These are phyloP conservation scores for Alternaria sp. DNA, from an alignment of 2,329 filamentous ascomycete species.

Conservation along the genomic window DNA sequence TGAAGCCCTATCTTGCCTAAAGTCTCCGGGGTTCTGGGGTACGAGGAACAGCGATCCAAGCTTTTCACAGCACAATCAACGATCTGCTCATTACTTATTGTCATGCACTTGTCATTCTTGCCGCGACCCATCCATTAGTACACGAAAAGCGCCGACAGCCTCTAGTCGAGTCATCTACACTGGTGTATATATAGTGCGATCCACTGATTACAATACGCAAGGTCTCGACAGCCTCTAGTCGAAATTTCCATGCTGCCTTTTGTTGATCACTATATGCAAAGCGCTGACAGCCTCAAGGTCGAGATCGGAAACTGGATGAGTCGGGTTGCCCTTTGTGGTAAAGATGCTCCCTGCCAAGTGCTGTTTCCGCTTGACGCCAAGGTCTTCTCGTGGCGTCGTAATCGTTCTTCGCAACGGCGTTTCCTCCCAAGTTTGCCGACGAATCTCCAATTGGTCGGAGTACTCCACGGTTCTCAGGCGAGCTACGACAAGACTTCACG, in stretches of 20 bases:
- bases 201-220: neutral
- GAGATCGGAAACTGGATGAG: slow-evolving; percentile 14
- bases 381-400: slow-evolving; percentile 10
- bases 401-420: slow-evolving; percentile 13
- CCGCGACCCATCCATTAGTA: neutral
- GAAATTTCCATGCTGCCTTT: neutral
- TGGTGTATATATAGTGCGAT: neutral
- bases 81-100: neutral
- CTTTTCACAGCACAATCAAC: neutral
- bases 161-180: neutral
- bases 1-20: neutral
- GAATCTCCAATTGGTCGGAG: slow-evolving; percentile 14
- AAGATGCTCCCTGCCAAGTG: slow-evolving; percentile 24
- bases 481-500: slow-evolving; percentile 12
- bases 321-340: slow-evolving; percentile 18
- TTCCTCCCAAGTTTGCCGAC: neutral
- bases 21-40: neutral
- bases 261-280: neutral
- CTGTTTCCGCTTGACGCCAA: slow-evolving; percentile 23
- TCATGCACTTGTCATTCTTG: neutral
- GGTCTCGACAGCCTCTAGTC: neutral
- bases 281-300: slow-evolving; percentile 5
- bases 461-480: slow-evolving; percentile 3
- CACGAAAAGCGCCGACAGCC: neutral
- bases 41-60: neutral